phyloP scores from a whole-genome alignment of 78 protist species.

The Protostelium mycophagum region DNA sequence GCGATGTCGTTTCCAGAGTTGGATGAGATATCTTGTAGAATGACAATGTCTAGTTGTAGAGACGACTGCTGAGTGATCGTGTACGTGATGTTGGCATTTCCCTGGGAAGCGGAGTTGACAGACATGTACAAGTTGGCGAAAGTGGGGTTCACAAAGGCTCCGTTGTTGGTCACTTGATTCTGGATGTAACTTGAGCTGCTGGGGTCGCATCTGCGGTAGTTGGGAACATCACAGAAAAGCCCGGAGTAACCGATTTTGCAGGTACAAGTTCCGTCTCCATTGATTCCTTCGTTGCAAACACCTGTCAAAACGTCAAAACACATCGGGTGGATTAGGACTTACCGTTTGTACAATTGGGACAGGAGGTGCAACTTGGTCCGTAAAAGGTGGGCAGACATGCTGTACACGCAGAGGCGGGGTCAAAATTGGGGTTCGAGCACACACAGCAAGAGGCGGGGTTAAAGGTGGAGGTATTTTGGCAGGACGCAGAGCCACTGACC shows the following conservation, averaged over 20 bases:
- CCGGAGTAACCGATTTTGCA: conserved; percentile 8
- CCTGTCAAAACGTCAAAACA: too few relatives aligned
- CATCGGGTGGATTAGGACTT: too few relatives aligned
- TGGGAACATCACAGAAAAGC: background rate
- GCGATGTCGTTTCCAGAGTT: background rate
- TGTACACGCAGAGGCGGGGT: background rate
- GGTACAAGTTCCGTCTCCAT: conserved; percentile 17
- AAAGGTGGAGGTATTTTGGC: background rate
- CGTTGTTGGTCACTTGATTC: background rate
- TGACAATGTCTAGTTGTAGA: background rate
- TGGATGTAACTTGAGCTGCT: background rate
- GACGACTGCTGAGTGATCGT: background rate
- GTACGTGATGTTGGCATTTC: background rate
- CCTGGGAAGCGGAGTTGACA: background rate
- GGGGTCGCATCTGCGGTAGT: background rate
- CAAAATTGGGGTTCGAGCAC: background rate
- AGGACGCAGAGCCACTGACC: background rate
- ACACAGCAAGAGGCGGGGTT: background rate
- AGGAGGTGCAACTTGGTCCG: background rate
- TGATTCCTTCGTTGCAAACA: conserved; percentile 3
- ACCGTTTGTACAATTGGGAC: background rate
- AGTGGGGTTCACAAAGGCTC: background rate
- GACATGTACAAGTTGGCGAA: background rate
- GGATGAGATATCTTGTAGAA: background rate
- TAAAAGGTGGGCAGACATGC: background rate